Evolutionary conservation across 371 early-diverging fungal species (phyloP), one percentile per base, ranked within the genome.

Genomic region (Catenaria anguillulae): DNA sequence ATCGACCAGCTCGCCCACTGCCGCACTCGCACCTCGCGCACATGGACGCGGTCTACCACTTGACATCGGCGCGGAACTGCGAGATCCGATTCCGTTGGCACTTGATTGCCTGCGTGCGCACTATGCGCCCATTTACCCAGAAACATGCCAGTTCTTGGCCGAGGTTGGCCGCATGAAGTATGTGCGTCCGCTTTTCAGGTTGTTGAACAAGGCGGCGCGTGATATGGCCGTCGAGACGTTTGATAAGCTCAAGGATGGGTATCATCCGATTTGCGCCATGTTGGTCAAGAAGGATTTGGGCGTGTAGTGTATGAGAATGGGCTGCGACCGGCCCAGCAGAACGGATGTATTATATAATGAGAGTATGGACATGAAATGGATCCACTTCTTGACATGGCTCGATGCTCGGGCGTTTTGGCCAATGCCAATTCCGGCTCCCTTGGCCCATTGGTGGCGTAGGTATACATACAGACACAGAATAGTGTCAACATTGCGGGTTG

Each of bases 121-220:
- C 61, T 87, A 90, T 65, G 83, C 87, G 70, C 74, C 78, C 36
- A 83, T 90, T 55, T 86, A 84, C 64, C 37, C 84, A 19, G 70
- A 79, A 2, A 88, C 90, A 0, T 83, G 83, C 15, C 75, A 75
- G 26, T 92, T 97, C 69, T 73, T 93, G 12, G 82, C 81, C 4
- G 76, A 82, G 61, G 90, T 92, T 71, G 97, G 97, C 19, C 78
- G 97, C 55, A 96, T 95, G 97, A 97, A 97, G 75, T 94, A 80
- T 70, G 88, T 90, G 4, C 74, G 90, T 37, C 86, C 88, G 60
- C 75, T 92, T 33, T 90, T 87, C 68, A 78, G 87, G 56, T 69
- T 74, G 26, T 66, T 88, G 21, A 73, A 78, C 73, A 71, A 77
- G 60, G 80, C 80, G 56, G 93, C 92, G 15, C 72, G 76, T 34